Evolutionary conservation across 129 eudicot genomes (phyloP).

Genomic region (Pulicaria dysenterica): DNA sequence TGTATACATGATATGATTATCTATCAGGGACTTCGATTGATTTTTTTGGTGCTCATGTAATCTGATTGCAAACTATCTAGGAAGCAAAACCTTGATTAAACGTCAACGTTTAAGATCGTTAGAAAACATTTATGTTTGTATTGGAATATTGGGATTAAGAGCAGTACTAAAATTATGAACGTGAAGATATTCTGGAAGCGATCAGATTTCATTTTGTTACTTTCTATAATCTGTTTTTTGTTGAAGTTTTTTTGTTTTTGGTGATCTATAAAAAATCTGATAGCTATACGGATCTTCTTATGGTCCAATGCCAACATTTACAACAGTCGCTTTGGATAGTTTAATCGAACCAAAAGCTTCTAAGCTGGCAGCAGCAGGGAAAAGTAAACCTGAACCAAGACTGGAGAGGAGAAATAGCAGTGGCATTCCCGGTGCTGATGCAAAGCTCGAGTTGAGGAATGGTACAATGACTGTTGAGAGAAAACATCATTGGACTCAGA

Average conservation of each 20-base stretch:
- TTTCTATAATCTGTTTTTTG: not conserved
- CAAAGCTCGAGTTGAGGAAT: slow-evolving; percentile 35
- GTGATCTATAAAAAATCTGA: not conserved
- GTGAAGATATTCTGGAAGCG: not conserved
- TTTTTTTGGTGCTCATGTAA: not conserved
- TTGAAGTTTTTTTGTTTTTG: slow-evolving; percentile 16
- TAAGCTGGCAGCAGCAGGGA: slow-evolving; percentile 40
- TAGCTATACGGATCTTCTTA: slow-evolving; percentile 27
- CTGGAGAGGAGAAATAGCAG: slow-evolving; percentile 39
- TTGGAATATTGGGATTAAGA: not conserved
- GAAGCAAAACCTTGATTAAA: not conserved
- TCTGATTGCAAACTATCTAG: not conserved
- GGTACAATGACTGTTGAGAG: slow-evolving; percentile 36
- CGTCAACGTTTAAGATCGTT: not conserved
- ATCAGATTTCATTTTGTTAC: not conserved
- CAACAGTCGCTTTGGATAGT: slow-evolving; percentile 74
- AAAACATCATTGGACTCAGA: slow-evolving; percentile 58
- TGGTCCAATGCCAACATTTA: slow-evolving; percentile 70
- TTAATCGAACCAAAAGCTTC: slow-evolving; percentile 62
- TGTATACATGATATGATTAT: slow-evolving; percentile 3
- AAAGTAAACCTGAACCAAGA: slow-evolving; percentile 39
- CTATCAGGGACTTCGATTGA: slow-evolving; percentile 7
- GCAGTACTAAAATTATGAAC: not conserved
- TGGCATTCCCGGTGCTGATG: slow-evolving; percentile 31
- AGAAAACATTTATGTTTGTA: not conserved